A percentile compares a stretch with the other conserved stretches of the same genome.
Evolutionary conservation across 2,329 filamentous ascomycete genomes (phyloP).

Genomic region (Stagonosporopsis cucurbitacearum): DNA sequence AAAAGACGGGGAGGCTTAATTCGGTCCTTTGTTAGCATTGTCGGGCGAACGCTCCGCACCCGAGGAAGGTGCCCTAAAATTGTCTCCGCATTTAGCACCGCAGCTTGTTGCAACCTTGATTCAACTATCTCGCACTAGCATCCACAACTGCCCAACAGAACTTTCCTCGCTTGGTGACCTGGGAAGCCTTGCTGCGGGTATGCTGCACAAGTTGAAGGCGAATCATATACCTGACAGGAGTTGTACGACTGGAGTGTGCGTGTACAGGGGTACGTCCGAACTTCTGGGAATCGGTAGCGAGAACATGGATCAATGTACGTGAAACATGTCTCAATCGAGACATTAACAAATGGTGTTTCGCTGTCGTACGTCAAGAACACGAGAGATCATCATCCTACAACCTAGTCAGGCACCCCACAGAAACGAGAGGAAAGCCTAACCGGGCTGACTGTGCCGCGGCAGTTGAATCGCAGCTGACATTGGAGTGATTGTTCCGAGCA

Average conservation of each 20-base stretch:
- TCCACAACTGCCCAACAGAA: constrained; percentile 11
- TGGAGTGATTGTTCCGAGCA: neutral
- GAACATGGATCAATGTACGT: constrained; percentile 1
- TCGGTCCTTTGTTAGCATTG: neutral
- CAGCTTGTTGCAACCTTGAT: constrained; percentile 1
- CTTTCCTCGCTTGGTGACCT: neutral
- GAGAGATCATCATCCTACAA: neutral
- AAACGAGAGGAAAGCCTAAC: neutral
- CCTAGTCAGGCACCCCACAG: neutral
- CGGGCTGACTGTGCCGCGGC: constrained; percentile 2
- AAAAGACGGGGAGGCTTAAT: constrained; percentile 2
- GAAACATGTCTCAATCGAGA: constrained; percentile 9
- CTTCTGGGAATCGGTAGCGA: constrained; percentile 15
- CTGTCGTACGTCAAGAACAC: constrained; percentile 1
- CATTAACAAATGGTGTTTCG: neutral
- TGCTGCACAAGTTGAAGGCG: neutral
- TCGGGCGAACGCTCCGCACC: constrained; percentile 3
- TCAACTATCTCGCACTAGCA: constrained; percentile 3
- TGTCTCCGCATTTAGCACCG: constrained; percentile 9
- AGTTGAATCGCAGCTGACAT: neutral
- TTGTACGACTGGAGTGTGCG: neutral
- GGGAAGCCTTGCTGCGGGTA: neutral
- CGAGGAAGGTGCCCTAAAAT: neutral
- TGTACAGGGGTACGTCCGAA: constrained; percentile 7
- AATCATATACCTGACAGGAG: neutral